phyloP scores from a whole-genome alignment of 2,329 filamentous ascomycete species.

The Macrophomina tecta region DNA sequence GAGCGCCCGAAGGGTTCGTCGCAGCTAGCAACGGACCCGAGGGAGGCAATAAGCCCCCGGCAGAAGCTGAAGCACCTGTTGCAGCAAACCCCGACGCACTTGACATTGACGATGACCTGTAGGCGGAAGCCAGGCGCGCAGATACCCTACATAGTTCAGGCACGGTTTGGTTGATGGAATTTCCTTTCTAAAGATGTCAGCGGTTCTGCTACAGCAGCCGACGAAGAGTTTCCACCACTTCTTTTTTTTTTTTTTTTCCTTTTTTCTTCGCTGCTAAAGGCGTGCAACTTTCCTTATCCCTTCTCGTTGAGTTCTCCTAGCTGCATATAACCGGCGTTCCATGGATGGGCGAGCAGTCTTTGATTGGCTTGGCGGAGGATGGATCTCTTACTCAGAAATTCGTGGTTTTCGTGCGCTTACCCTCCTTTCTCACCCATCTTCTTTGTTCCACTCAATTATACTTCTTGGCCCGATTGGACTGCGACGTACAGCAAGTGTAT shows the following conservation, averaged over 20 bases:
- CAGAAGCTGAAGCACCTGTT: conserved; percentile 45
- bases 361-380: conserved; percentile 19
- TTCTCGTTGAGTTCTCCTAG: conserved; percentile 23
- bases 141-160: conserved; percentile 25
- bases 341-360: conserved; percentile 8
- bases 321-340: conserved; percentile 27
- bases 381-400: conserved; percentile 23
- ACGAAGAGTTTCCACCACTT: conserved; percentile 8
- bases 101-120: conserved; percentile 67
- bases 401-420: conserved; percentile 11
- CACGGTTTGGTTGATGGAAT: conserved; percentile 10
- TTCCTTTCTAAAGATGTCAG: conserved; percentile 16
- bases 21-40: conserved; percentile 78
- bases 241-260: too few species aligned
- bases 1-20: conserved; percentile 89
- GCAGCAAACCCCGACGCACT: conserved; percentile 84
- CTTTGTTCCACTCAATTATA: background rate
- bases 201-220: conserved; percentile 7
- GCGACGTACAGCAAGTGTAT: conserved; percentile 1
- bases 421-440: conserved; percentile 10
- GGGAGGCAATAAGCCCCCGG: conserved; percentile 50
- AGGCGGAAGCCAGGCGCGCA: conserved; percentile 19
- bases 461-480: conserved; percentile 1
- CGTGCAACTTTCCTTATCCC: conserved; percentile 22
- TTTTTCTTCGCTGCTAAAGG: conserved; percentile 4